These are phyloP conservation scores for Senecio squalidus DNA, from an alignment of 140 eudicot genomes.

Conservation along the genomic window DNA sequence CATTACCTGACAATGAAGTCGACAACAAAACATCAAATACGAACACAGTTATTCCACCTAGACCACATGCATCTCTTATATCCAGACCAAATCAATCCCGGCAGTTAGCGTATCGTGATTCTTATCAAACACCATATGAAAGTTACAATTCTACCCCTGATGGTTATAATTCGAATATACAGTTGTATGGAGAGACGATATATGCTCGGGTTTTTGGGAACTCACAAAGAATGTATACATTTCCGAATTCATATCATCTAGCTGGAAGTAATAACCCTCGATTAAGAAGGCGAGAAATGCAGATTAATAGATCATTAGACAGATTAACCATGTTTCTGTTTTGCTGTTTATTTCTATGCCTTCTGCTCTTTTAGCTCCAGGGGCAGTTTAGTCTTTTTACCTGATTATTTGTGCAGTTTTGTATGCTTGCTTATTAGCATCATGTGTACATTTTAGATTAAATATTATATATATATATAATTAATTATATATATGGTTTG, in stretches of 20 bases:
- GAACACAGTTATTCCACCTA: constrained; percentile 46
- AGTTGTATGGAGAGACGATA: too few relatives aligned
- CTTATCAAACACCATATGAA: too few relatives aligned
- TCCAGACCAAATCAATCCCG: constrained; percentile 27
- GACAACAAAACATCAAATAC: too few relatives aligned
- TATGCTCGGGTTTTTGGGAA: constrained; percentile 64
- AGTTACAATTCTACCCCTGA: too few relatives aligned
- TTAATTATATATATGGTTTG: constrained; percentile 19
- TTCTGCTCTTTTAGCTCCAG: constrained; percentile 46
- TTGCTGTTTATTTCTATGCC: constrained; percentile 59
- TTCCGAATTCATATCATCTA: too few relatives aligned
- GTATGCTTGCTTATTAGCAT: constrained; percentile 36
- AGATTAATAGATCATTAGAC: constrained; percentile 48
- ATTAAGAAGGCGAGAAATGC: too few relatives aligned
- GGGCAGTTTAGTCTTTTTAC: constrained; percentile 17
- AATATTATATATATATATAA: neutral
- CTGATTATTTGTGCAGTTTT: constrained; percentile 16
- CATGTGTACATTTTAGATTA: constrained; percentile 26
- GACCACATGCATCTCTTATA: constrained; percentile 53
- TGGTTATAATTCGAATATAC: too few relatives aligned
- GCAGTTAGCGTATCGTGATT: constrained; percentile 26
- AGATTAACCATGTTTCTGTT: too few relatives aligned
- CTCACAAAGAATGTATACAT: too few relatives aligned
- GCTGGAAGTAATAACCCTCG: too few relatives aligned
- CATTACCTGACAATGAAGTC: too few relatives aligned